phyloP scores from a whole-genome alignment of 1,284 basidiomycete species.

The Vanrija humicola region DNA sequence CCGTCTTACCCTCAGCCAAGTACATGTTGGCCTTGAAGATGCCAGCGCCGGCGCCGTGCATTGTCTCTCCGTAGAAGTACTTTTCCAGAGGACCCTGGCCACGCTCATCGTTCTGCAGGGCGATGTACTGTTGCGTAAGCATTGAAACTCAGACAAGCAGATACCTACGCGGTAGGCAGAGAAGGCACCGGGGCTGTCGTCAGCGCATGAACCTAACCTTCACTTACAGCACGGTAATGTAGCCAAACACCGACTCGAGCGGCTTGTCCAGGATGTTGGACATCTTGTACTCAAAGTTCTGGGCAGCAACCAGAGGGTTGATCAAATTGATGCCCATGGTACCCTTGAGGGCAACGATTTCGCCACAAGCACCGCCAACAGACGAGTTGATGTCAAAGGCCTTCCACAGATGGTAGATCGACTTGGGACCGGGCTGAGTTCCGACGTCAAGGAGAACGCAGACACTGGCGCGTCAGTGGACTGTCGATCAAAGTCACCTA shows the following conservation, averaged over 20 bases:
- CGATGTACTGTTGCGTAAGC: slow-evolving; percentile 59
- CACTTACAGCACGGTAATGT: slow-evolving; percentile 71
- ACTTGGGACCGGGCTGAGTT: slow-evolving; percentile 81
- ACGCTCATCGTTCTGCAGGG: slow-evolving; percentile 74
- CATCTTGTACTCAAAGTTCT: slow-evolving; percentile 82
- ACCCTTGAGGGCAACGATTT: slow-evolving; percentile 88
- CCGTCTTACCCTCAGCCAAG: slow-evolving; percentile 70
- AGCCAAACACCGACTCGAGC: slow-evolving; percentile 73
- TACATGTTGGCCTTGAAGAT: slow-evolving; percentile 96
- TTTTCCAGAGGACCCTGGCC: slow-evolving; percentile 87
- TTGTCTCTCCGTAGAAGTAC: slow-evolving; percentile 92
- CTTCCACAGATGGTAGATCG: slow-evolving; percentile 95
- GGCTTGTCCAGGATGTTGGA: slow-evolving; percentile 89
- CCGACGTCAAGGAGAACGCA: slow-evolving; percentile 93
- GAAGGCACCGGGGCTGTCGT: slow-evolving; percentile 71
- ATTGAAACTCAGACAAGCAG: too few species aligned
- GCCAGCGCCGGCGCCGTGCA: slow-evolving; percentile 84
- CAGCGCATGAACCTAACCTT: slow-evolving; percentile 14
- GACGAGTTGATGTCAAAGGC: slow-evolving; percentile 93
- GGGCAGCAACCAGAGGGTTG: slow-evolving; percentile 66
- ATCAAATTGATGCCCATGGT: slow-evolving; percentile 70
- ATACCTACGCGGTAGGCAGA: slow-evolving; percentile 55
- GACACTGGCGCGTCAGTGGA: slow-evolving; percentile 73
- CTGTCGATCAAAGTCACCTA: slow-evolving; percentile 9
- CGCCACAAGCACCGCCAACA: slow-evolving; percentile 94